phyloP scores from a whole-genome alignment of 257 asterid genomes.

The Plantago major region DNA sequence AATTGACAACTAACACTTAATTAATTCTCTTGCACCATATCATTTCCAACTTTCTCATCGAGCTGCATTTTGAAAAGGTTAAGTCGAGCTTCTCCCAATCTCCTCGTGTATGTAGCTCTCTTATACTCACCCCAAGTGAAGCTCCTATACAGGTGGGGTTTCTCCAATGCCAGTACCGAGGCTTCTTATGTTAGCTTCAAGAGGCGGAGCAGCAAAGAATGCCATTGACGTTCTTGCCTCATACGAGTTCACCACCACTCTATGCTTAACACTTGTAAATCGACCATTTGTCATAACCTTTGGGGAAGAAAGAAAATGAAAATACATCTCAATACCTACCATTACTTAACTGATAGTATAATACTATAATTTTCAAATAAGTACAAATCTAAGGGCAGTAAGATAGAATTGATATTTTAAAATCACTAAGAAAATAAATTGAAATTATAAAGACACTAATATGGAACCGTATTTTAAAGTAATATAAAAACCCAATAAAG shows the following conservation, averaged over 20 bases:
- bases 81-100: constrained; percentile 49
- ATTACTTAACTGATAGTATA: no score
- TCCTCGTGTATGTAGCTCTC: constrained; percentile 37
- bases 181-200: constrained; percentile 32
- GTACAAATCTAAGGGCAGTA: no score
- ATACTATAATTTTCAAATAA: no score
- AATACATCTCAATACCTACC: no score
- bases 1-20: neutral
- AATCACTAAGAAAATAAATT: no score
- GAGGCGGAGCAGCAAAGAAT: constrained; percentile 60
- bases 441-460: no score
- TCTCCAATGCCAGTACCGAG: constrained; percentile 23
- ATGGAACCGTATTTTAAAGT: no score
- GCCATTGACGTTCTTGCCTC: constrained; percentile 52
- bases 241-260: constrained; percentile 44
- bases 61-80: constrained; percentile 22
- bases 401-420: no score
- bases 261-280: constrained; percentile 57
- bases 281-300: constrained; percentile 66
- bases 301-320: neutral
- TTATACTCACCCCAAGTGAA: constrained; percentile 65
- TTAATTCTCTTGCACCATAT: neutral
- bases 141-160: constrained; percentile 34
- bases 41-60: neutral
- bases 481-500: no score